phyloP scores from a whole-genome alignment of 1,284 basidiomycete species.

The Irpex rosettiformis region DNA sequence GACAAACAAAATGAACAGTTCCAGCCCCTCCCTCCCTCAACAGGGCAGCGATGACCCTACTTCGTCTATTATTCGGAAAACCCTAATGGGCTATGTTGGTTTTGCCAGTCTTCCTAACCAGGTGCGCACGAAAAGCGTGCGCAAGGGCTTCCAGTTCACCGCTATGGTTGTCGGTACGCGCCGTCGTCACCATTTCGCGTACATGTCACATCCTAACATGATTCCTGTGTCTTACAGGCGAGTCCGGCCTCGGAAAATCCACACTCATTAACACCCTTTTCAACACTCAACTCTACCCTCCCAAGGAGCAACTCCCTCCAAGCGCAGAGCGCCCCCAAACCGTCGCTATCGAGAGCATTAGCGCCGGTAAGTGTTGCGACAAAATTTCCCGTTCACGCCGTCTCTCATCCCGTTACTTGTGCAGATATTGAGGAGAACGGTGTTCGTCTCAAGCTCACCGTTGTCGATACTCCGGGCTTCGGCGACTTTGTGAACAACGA shows the following conservation, averaged over 20 bases:
- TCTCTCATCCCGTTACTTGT: conserved; percentile 21
- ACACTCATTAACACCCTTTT: conserved; percentile 97
- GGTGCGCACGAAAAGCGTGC: conserved; percentile 93
- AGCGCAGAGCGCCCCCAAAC: conserved; percentile 87
- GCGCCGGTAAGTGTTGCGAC: conserved; percentile 66
- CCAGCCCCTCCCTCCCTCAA: conserved; percentile 52
- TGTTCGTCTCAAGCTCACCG: conserved; percentile 91
- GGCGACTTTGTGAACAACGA: conserved; percentile 99
- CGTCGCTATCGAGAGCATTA: conserved; percentile 94
- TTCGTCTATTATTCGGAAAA: conserved; percentile 80
- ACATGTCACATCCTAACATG: conserved; percentile 16
- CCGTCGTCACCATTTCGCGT: conserved; percentile 23
- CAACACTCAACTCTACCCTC: conserved; percentile 90
- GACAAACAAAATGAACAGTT: conserved; percentile 46
- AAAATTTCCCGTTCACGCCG: conserved; percentile 21
- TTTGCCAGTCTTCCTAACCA: conserved; percentile 96
- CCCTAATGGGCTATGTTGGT: conserved; percentile 87
- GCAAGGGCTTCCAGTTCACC: conserved; percentile 97
- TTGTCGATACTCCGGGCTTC: conserved; percentile 96
- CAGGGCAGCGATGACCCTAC: conserved; percentile 36
- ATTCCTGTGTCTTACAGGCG: conserved; percentile 53
- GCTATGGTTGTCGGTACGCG: conserved; percentile 93
- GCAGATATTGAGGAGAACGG: conserved; percentile 97
- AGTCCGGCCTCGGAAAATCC: conserved; percentile 96
- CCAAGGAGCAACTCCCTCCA: conserved; percentile 80